Percentiles rank a stretch among this genome's conserved stretches.
Evolutionary conservation across 2,329 filamentous ascomycete species (phyloP).

Genomic region (Curvularia eragrostidis): DNA sequence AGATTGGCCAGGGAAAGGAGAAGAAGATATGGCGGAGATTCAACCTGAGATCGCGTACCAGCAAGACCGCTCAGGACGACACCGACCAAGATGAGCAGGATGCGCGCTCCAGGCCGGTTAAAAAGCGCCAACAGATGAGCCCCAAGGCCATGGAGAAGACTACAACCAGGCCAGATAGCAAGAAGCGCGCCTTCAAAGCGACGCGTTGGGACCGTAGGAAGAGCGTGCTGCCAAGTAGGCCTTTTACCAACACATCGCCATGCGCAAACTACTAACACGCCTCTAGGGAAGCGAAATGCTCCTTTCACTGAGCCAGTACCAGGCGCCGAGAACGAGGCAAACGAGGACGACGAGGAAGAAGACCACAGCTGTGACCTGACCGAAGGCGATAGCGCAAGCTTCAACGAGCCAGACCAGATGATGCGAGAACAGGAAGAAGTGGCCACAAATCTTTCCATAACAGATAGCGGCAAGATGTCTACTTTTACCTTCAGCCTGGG

Average conservation of each 20-base stretch:
- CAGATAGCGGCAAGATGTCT: not conserved
- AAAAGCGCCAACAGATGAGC: constrained; percentile 53
- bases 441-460: not conserved
- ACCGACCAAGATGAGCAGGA: constrained; percentile 33
- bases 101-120: constrained; percentile 53
- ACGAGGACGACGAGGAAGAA: constrained; percentile 20
- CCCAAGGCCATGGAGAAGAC: constrained; percentile 41
- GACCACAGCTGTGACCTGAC: constrained; percentile 13
- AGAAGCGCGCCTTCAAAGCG: constrained; percentile 42
- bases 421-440: constrained; percentile 2
- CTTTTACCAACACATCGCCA: not conserved
- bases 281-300: constrained; percentile 37
- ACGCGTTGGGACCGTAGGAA: constrained; percentile 49
- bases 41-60: constrained; percentile 38
- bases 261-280: constrained; percentile 17
- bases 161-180: constrained; percentile 26
- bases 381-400: constrained; percentile 24
- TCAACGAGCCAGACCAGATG: constrained; percentile 14
- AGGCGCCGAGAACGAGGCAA: constrained; percentile 10
- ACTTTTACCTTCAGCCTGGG: not conserved
- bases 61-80: constrained; percentile 24
- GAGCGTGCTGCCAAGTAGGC: constrained; percentile 45
- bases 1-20: constrained; percentile 44
- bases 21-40: constrained; percentile 59
- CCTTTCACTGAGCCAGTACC: constrained; percentile 1